These are phyloP conservation scores for Arachis stenosperma DNA, from an alignment of 306 rosid genomes.

Conservation along the genomic window DNA sequence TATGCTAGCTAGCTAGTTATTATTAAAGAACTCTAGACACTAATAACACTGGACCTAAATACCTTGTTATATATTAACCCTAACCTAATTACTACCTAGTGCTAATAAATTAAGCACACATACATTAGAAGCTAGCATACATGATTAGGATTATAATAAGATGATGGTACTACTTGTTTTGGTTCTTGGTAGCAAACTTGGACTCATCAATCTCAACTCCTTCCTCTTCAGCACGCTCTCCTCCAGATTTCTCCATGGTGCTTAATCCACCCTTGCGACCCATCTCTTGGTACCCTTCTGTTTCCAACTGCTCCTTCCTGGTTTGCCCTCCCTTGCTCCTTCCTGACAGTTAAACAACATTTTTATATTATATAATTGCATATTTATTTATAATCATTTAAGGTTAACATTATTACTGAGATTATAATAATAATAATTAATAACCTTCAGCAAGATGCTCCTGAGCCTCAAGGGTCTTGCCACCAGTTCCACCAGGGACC, in stretches of 20 bases:
- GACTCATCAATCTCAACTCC: slow-evolving; percentile 63
- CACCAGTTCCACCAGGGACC: slow-evolving; percentile 87
- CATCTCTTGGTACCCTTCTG: slow-evolving; percentile 64
- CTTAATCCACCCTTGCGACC: slow-evolving; percentile 73
- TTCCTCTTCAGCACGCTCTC: slow-evolving; percentile 61
- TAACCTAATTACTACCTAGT: not conserved
- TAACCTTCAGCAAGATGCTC: slow-evolving; percentile 80
- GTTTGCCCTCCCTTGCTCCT: slow-evolving; percentile 67
- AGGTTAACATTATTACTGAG: not conserved
- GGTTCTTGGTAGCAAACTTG: slow-evolving; percentile 48
- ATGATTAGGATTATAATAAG: not conserved
- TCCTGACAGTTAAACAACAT: slow-evolving; percentile 28
- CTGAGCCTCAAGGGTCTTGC: slow-evolving; percentile 83
- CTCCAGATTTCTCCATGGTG: slow-evolving; percentile 60
- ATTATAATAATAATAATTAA: not conserved
- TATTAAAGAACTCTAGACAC: no score
- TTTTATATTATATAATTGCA: no score
- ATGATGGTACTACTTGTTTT: not conserved
- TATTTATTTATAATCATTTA: no score
- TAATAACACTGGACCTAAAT: no score
- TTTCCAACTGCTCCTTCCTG: slow-evolving; percentile 65
- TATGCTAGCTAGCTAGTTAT: slow-evolving; percentile 35
- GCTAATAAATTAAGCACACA: not conserved
- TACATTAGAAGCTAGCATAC: slow-evolving; percentile 34
- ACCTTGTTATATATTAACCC: no score